Conservation (phyloP, 106 monocot species). For the Chionographis japonica region DNA sequence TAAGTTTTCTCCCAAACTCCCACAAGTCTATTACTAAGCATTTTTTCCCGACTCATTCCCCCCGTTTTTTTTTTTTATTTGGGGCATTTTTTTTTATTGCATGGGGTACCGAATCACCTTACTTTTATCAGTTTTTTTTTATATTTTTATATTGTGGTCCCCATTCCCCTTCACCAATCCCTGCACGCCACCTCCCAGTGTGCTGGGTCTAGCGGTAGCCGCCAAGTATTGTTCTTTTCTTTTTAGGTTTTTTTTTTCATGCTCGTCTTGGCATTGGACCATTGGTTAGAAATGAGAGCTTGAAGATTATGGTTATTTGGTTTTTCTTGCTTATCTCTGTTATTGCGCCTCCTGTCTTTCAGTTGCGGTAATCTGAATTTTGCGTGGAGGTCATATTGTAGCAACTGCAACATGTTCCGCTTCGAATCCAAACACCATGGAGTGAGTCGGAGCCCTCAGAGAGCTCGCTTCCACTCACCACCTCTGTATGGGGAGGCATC, state of each 20-base stretch:
- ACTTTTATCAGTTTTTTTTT: no score
- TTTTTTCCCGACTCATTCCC: no score
- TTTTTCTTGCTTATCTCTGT: background rate
- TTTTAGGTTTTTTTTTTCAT: no score
- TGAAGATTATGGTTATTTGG: background rate
- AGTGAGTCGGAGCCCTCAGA: constrained; percentile 26
- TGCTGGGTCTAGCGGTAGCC: no score
- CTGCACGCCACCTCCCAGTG: no score
- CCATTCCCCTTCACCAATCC: no score
- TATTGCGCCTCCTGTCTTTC: background rate
- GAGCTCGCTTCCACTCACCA: constrained; percentile 24
- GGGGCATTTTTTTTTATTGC: no score
- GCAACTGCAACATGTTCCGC: constrained; percentile 62
- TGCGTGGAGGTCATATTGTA: constrained; percentile 63
- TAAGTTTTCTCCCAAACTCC: constrained; percentile 27
- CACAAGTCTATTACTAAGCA: background rate
- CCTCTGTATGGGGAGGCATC: constrained; percentile 17
- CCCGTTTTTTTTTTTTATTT: no score
- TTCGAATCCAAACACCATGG: constrained; percentile 14
- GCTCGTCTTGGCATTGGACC: no score
- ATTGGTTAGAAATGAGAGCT: background rate
- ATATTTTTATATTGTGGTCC: no score
- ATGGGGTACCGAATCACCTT: no score
- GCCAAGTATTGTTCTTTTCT: no score
- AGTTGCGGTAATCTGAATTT: constrained; percentile 95